Conservation (phyloP, 75 land plant genomes). For the Cunninghamia lanceolata region DNA sequence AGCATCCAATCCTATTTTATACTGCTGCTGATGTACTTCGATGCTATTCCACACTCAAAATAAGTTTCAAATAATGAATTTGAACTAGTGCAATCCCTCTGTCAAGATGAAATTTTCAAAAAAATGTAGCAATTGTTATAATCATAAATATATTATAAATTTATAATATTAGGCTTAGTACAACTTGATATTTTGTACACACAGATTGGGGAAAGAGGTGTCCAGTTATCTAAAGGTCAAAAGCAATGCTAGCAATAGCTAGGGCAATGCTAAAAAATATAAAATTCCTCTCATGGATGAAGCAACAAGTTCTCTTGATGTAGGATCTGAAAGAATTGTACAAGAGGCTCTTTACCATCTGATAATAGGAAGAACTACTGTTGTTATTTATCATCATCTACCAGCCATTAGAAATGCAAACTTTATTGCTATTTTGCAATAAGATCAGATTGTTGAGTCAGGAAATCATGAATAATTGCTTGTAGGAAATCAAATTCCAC, state of each 20-base stretch:
- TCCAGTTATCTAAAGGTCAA: slow-evolving; percentile 95
- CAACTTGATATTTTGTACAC: not conserved
- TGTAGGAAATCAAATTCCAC: slow-evolving; percentile 57
- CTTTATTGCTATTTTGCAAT: slow-evolving; percentile 76
- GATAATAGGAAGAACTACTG: slow-evolving; percentile 96
- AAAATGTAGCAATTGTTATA: not conserved
- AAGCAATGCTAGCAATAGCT: slow-evolving; percentile 96
- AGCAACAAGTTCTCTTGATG: slow-evolving; percentile 97
- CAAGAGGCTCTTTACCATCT: slow-evolving; percentile 94
- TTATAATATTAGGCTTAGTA: no score
- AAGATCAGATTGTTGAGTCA: slow-evolving; percentile 91
- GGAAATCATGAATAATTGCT: slow-evolving; percentile 91
- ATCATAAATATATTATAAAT: not conserved
- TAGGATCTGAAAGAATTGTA: slow-evolving; percentile 88
- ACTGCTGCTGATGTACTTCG: not conserved
- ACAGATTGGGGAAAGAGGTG: slow-evolving; percentile 93
- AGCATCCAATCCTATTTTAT: not conserved
- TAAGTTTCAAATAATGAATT: no score
- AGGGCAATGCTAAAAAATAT: slow-evolving; percentile 95
- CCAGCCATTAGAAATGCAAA: slow-evolving; percentile 91
- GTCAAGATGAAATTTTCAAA: not conserved
- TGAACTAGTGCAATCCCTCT: not conserved
- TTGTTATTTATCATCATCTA: slow-evolving; percentile 92
- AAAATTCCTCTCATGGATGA: slow-evolving; percentile 94
- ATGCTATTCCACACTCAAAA: no score